Percentiles rank a stretch among this genome's conserved stretches.
Evolutionary conservation across 2,329 filamentous ascomycete species (phyloP).

Genomic region (Ophiocordyceps sinensis): DNA sequence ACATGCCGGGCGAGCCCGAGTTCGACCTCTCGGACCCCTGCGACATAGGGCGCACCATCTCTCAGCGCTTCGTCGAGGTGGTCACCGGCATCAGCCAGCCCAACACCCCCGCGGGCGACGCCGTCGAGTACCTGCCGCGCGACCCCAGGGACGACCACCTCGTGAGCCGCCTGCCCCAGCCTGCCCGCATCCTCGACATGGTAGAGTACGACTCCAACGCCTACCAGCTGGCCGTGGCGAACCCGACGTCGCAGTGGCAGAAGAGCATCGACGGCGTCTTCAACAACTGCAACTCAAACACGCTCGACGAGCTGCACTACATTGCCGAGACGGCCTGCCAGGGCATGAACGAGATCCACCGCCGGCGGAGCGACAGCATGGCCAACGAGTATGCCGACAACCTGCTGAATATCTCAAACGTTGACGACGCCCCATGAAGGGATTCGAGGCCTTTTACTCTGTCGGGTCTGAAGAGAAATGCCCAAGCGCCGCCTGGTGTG

Average conservation of each 20-base stretch:
- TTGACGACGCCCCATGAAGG: slow-evolving; percentile 1
- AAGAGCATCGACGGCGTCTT: slow-evolving; percentile 29
- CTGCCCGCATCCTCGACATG: slow-evolving; percentile 11
- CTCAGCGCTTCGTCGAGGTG: slow-evolving; percentile 32
- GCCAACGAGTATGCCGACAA: slow-evolving; percentile 18
- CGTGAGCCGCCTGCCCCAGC: slow-evolving; percentile 10
- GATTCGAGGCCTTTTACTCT: not conserved
- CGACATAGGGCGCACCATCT: slow-evolving; percentile 22
- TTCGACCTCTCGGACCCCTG: slow-evolving; percentile 29
- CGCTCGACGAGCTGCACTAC: slow-evolving; percentile 27
- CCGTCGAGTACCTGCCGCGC: slow-evolving; percentile 19
- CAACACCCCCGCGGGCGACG: slow-evolving; percentile 14
- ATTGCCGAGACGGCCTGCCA: slow-evolving; percentile 28
- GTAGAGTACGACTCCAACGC: slow-evolving; percentile 22
- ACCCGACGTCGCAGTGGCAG: slow-evolving; percentile 26
- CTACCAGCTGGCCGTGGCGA: slow-evolving; percentile 21
- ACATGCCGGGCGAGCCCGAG: slow-evolving; percentile 11
- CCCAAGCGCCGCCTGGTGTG: not conserved
- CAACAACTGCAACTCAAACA: slow-evolving; percentile 26
- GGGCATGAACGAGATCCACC: slow-evolving; percentile 28
- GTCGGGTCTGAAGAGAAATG: not conserved
- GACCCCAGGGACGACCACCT: slow-evolving; percentile 12
- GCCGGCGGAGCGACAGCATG: slow-evolving; percentile 14
- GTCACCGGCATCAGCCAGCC: slow-evolving; percentile 25
- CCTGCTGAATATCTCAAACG: slow-evolving; percentile 5